Base-by-base conservation (phyloP, 106 monocot species). In the Cymbidium sinense region DNA sequence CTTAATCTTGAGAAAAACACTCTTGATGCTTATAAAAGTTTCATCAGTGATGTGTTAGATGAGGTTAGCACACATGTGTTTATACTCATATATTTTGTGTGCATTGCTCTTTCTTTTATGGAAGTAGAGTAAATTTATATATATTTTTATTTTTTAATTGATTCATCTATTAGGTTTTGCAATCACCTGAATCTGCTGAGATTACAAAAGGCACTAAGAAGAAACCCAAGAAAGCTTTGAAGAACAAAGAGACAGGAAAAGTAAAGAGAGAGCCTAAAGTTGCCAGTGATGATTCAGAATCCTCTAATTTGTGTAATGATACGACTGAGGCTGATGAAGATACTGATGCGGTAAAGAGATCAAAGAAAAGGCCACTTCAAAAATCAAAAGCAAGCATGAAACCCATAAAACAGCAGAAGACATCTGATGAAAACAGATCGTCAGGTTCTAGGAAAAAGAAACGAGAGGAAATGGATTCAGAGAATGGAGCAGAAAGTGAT, bases 21-120 rank as follows among this genome's bases (percentile, higher is more conserved):
- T 85, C 82, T 99, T 75, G 94, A 94, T 90, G 79, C 84, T 31
- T 82, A 84, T 70, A 99, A 99, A 86, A 75, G 70, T 43, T 87
- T 99, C 76, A 92, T 99, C 65, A 88, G 85, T 41, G 73, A 73
- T 51, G 79, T 90, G 78, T 35, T 99, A 76, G 90, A 98, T 69
- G 82, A 83, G 83, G 94, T 94, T 54, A 75, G 37, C 54, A 4
- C n/a, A 34, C 58, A 67, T 12, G n/a, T 65, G 34, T 34, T 50
- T 47, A 23, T 39, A 15, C 19, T 34, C 29, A 31, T 55, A 23
- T 82, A 37, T 71, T 12, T 11, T 2, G 12, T 75, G 7, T 75
- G 20, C 37, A 34, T 37, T 71, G 36, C n/a, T 36, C 21, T 37
- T 36, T 34, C 7, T 67, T 71, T 71, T 37, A 7, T 37, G 35